Evolutionary conservation across 306 rosid genomes (phyloP), one percentile per base, ranked within the genome.

Genomic region (Fragaria iinumae): DNA sequence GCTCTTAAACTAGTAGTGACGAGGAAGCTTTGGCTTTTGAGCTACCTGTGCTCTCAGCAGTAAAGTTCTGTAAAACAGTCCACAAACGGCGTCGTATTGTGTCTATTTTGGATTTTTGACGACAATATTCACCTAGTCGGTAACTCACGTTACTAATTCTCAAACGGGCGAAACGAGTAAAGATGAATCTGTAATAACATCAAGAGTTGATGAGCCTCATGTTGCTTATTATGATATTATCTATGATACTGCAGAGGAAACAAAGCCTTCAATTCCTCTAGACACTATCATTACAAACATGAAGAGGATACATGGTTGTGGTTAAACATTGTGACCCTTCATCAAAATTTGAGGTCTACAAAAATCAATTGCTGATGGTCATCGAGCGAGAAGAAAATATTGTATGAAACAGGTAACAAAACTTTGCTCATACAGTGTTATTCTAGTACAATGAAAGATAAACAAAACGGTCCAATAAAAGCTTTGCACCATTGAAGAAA

Each of bases 401-500:
- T 73, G 25, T 52, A 52, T 55, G 67, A 20, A 83, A 47, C 25
- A 43, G 3, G 29, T 57, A 43, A 70, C 75, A 68, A 6, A 72
- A 67, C 71, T 78, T 78, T 76, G 71, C 78, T 75, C 69, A 6
- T 2, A 73, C 29, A 1, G 41, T 78, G 44, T 43, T 52, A 76
- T 83, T 79, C 74, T 56, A 75, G 56, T 65, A 48, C 71, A 50
- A 63, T 47, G 71, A 59, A 77, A 27, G 69, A 49, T 6, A 2
- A 67, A 65, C 63, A 74, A 79, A 57, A 70, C 77, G 66, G 60
- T 23, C 67, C 32, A 6, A 52, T 32, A 62, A 25, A 52, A 69
- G 69, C 75, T 78, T 73, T 78, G 79, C 84, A 62, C 67, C 57
- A 76, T 41, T 81, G 77, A 73, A 70, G 83, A 80, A 79, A 71